Evolutionary conservation across 2,329 filamentous ascomycete species (phyloP).

Genomic region (Fusarium equiseti): DNA sequence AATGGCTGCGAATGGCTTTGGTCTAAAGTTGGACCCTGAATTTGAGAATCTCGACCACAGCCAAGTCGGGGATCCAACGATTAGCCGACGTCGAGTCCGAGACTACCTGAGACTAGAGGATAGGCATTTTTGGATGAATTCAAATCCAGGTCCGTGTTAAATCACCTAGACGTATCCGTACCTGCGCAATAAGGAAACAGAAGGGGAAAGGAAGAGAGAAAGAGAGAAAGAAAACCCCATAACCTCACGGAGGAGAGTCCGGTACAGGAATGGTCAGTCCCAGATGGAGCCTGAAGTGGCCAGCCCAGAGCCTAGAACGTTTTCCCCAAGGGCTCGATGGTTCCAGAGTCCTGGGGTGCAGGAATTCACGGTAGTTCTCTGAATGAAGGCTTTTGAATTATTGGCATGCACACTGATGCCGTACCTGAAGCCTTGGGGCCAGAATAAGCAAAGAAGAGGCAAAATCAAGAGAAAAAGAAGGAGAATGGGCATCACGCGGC

Average conservation of each 20-base stretch:
- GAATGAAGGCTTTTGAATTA: background rate
- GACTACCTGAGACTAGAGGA: background rate
- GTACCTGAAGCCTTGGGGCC: background rate
- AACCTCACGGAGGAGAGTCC: slow-evolving; percentile 12
- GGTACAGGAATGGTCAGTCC: slow-evolving; percentile 16
- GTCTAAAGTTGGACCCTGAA: slow-evolving; percentile 36
- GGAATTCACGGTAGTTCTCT: slow-evolving; percentile 5
- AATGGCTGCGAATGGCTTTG: slow-evolving; percentile 13
- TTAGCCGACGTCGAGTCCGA: slow-evolving; percentile 2
- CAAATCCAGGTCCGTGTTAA: slow-evolving; percentile 7
- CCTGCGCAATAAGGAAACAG: no score
- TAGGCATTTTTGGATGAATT: slow-evolving; percentile 6
- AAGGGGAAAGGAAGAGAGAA: background rate
- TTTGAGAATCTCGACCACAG: slow-evolving; percentile 19
- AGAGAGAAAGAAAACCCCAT: background rate
- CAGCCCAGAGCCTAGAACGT: slow-evolving; percentile 33
- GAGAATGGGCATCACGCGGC: background rate
- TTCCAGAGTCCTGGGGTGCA: slow-evolving; percentile 30
- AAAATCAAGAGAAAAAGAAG: slow-evolving; percentile 3
- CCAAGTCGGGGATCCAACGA: slow-evolving; percentile 5
- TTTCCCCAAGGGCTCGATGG: slow-evolving; percentile 13
- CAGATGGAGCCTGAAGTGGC: slow-evolving; percentile 13
- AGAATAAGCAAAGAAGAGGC: background rate
- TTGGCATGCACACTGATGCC: background rate
- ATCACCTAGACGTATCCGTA: background rate